Evolutionary conservation across 1,284 basidiomycete species (phyloP), one percentile per base, ranked within the genome.

Genomic region (Cystobasidiaceae sp.): DNA sequence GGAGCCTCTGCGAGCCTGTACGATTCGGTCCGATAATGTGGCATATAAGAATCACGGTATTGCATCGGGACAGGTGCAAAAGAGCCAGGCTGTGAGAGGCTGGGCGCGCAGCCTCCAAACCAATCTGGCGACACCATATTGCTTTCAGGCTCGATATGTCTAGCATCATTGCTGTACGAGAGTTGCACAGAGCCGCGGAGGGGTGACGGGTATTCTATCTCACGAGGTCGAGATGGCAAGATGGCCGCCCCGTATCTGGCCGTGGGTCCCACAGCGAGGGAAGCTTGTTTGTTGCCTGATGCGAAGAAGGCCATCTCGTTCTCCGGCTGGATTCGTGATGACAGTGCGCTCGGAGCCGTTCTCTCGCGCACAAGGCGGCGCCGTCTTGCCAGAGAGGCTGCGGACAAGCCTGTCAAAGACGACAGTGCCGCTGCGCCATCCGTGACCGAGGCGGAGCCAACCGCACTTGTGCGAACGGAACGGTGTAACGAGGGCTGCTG

Each of bases 381-480:
- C 13, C 54, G 54, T 28, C 54, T 41, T 2, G 39, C 54, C 3
- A 56, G 54, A 6, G 39, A 44, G 1, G 30, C 54, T 3, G 54
- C 54, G 23, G 54, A 56, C 17, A 56, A 27, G 9, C 54, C 54
- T 9, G 54, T 56, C 17, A 56, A 25, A 13, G 54, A 56, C 3
- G 54, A 56, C 9, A 56, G 39, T 28, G n/a, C 27, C n/a, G 25
- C 39, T 4, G 39, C 54, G 34, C 54, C 27, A 43, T 44, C 37
- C 9, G 54, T 17, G 11, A 19, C 39, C 9, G 39, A 43, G 17
- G 41, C 30, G 3, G 25, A 11, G 23, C 27, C 44, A 30, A 27
- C 39, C 37, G 37, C 11, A 39, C 37, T 11, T n/a, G 37, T n/a
- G 11, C n/a, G 11, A 11, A 39, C n/a, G 11, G 37, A 39, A n/a